phyloP scores from a whole-genome alignment of 2,329 filamentous ascomycete species.

The Diaporthe ilicicola region DNA sequence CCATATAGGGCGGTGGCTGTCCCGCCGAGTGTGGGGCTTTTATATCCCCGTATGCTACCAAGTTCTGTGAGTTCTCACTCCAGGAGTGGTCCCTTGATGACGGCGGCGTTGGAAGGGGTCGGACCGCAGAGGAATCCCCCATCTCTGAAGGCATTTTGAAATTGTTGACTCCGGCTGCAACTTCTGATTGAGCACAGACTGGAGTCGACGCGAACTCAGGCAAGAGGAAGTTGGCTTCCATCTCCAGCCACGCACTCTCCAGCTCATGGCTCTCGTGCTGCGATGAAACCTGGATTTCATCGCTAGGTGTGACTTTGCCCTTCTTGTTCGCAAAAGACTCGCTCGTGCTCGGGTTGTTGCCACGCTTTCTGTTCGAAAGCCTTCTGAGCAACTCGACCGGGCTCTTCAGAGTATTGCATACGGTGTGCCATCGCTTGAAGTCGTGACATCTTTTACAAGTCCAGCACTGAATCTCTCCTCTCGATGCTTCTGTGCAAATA shows the following conservation, averaged over 20 bases:
- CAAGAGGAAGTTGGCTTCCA: neutral
- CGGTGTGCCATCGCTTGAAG: conserved; percentile 4
- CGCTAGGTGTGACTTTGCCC: neutral
- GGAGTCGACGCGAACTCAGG: neutral
- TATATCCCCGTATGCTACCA: neutral
- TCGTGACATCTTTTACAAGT: neutral
- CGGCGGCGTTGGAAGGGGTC: neutral
- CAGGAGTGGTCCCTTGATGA: neutral
- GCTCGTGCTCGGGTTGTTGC: neutral
- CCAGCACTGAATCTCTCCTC: neutral
- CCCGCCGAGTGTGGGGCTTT: neutral
- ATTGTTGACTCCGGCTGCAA: neutral
- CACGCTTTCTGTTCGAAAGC: conserved; percentile 7
- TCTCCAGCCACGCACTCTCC: neutral
- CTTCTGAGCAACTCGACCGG: neutral
- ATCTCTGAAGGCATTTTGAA: neutral
- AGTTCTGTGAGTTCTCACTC: neutral
- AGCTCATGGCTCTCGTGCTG: neutral
- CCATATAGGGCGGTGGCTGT: neutral
- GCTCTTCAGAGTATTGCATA: conserved; percentile 3
- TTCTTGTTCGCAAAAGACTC: neutral
- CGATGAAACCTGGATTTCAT: neutral
- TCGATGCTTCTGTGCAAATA: neutral
- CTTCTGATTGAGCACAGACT: neutral
- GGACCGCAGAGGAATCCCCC: neutral